Percentiles rank a stretch among this genome's conserved stretches.
phyloP scores from a whole-genome alignment of 228 moss, liverwort and hornwort species.

The Sphagnum fallax region DNA sequence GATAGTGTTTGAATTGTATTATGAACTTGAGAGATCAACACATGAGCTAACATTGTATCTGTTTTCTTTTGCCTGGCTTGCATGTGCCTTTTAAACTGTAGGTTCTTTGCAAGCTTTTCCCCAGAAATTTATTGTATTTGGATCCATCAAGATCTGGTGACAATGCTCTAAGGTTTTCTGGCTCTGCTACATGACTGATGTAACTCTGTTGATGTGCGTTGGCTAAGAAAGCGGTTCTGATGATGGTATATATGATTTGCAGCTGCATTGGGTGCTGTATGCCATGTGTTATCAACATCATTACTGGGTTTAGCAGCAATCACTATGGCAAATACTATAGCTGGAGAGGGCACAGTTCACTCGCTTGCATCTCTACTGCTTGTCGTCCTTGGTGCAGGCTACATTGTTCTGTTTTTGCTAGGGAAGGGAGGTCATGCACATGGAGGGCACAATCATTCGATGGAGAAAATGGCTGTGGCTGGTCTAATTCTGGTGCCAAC shows the following conservation, averaged over 20 bases:
- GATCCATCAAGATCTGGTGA: too few species aligned
- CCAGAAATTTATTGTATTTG: too few species aligned
- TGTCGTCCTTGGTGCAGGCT: constrained; percentile 61
- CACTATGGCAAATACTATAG: constrained; percentile 93
- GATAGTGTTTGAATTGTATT: too few species aligned
- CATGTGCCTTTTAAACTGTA: too few species aligned
- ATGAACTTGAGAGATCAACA: too few species aligned
- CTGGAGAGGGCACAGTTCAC: constrained; percentile 94
- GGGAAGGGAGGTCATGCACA: constrained; percentile 91
- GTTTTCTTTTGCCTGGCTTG: too few species aligned
- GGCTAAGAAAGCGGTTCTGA: too few species aligned
- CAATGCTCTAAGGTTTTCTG: too few species aligned
- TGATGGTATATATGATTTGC: constrained; percentile 9
- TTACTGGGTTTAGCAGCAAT: constrained; percentile 88
- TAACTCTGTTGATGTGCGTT: too few species aligned
- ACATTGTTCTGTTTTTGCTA: constrained; percentile 64
- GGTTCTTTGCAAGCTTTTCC: too few species aligned
- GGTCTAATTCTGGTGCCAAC: constrained; percentile 85
- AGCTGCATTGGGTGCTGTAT: constrained; percentile 97
- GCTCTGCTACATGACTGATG: too few species aligned
- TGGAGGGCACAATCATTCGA: constrained; percentile 75
- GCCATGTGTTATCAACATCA: constrained; percentile 94
- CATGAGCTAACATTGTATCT: too few species aligned
- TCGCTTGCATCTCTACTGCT: constrained; percentile 84
- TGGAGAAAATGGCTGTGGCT: constrained; percentile 99